Evolutionary conservation across 2,329 filamentous ascomycete species (phyloP).

Genomic region (Penicillium vulpinum): DNA sequence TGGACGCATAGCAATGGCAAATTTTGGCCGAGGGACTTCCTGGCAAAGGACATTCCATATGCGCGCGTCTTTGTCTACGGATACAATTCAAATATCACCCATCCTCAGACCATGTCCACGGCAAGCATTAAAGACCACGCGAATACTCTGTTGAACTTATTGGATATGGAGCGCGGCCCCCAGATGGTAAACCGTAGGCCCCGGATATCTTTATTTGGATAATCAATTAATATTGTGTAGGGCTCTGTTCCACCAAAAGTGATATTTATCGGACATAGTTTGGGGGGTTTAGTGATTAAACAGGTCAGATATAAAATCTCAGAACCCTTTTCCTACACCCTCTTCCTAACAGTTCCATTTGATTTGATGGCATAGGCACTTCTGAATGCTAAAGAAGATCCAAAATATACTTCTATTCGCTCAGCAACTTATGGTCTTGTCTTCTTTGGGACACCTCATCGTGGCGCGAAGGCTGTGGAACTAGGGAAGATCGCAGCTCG

Average conservation of each 20-base stretch:
- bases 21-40: slow-evolving; percentile 23
- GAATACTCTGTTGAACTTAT: slow-evolving; percentile 34
- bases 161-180: slow-evolving; percentile 33
- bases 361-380: slow-evolving; percentile 26
- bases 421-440: slow-evolving; percentile 35
- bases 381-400: slow-evolving; percentile 37
- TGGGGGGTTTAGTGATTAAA: slow-evolving; percentile 36
- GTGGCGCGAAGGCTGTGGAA: slow-evolving; percentile 35
- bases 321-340: too few relatives aligned
- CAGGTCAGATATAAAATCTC: slow-evolving; percentile 21
- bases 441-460: slow-evolving; percentile 39
- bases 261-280: slow-evolving; percentile 34
- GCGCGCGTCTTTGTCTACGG: slow-evolving; percentile 35
- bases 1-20: slow-evolving; percentile 32
- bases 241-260: slow-evolving; percentile 29
- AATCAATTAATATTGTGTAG: not conserved
- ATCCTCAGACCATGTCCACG: slow-evolving; percentile 35
- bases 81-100: slow-evolving; percentile 35
- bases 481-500: slow-evolving; percentile 36
- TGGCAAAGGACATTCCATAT: slow-evolving; percentile 30
- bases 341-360: not conserved
- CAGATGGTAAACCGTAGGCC: slow-evolving; percentile 18
- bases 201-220: too few relatives aligned
- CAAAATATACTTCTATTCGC: slow-evolving; percentile 36
- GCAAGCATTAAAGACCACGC: slow-evolving; percentile 38